Conservation (phyloP, 2,329 filamentous ascomycete species). For the Colletotrichum orchidophilum region DNA sequence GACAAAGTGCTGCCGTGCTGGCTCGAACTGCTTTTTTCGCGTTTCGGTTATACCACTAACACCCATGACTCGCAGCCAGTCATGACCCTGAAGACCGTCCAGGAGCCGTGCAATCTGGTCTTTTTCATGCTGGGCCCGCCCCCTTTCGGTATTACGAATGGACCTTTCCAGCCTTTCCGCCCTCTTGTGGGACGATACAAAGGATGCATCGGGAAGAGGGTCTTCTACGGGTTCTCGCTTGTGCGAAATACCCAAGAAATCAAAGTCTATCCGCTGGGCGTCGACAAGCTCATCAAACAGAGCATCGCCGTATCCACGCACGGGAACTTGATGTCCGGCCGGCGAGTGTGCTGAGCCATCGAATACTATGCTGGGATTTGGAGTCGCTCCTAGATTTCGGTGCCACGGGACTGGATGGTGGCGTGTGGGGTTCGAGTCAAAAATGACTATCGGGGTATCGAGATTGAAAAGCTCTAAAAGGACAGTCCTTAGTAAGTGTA, state of each 20-base stretch:
- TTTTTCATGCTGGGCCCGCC: conserved; percentile 72
- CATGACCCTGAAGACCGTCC: conserved; percentile 86
- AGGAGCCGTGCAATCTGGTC: conserved; percentile 73
- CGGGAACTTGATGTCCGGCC: conserved; percentile 43
- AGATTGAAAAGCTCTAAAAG: conserved; percentile 73
- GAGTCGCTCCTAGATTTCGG: neutral
- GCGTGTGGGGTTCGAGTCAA: conserved; percentile 59
- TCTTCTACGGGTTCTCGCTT: conserved; percentile 58
- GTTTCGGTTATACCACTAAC: conserved; percentile 86
- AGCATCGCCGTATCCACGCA: conserved; percentile 64
- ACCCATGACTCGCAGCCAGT: conserved; percentile 94
- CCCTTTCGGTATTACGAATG: conserved; percentile 71
- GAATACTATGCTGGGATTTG: neutral
- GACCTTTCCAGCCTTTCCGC: conserved; percentile 69
- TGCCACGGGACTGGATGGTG: conserved; percentile 32
- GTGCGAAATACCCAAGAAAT: conserved; percentile 59
- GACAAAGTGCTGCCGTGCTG: conserved; percentile 86
- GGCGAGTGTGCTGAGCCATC: neutral
- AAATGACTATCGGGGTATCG: conserved; percentile 77
- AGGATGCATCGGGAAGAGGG: conserved; percentile 65
- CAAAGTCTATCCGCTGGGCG: conserved; percentile 65
- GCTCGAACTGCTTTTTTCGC: conserved; percentile 87
- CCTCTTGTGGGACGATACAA: conserved; percentile 63
- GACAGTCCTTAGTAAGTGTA: conserved; percentile 13
- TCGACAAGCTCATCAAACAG: conserved; percentile 66